Evolutionary conservation across 768 basidiomycete genomes (phyloP).

Genomic region (Hygrophorus pudorinus): DNA sequence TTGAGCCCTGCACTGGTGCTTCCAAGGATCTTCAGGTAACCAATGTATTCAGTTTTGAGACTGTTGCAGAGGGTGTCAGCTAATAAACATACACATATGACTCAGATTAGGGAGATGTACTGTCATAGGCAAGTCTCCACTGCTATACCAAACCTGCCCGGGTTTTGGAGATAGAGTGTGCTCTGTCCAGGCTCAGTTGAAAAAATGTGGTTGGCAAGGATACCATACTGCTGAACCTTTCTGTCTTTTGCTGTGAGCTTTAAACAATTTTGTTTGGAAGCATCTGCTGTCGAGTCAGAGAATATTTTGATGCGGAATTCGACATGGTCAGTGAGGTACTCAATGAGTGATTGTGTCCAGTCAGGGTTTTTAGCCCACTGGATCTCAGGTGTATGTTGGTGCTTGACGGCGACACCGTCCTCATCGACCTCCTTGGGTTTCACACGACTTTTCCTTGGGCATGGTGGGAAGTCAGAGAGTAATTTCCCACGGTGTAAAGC

Average conservation of each 20-base stretch:
- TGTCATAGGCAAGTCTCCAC: constrained; percentile 12
- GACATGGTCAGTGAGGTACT: background rate
- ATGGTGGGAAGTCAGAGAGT: background rate
- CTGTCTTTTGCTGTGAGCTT: constrained; percentile 16
- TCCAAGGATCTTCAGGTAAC: constrained; percentile 8
- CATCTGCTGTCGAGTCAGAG: constrained; percentile 21
- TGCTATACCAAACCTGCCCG: constrained; percentile 8
- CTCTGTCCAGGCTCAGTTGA: constrained; percentile 8
- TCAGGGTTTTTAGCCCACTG: too few relatives aligned
- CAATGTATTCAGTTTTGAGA: constrained; percentile 14
- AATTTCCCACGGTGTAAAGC: background rate
- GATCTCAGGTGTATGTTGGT: too few relatives aligned
- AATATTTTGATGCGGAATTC: constrained; percentile 16
- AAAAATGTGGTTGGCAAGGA: constrained; percentile 16
- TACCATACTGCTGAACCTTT: constrained; percentile 9
- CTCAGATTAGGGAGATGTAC: too few relatives aligned
- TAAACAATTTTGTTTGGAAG: constrained; percentile 9
- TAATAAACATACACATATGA: too few relatives aligned
- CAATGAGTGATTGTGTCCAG: background rate
- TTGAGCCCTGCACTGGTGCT: constrained; percentile 12
- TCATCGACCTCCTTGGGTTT: too few relatives aligned
- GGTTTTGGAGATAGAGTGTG: constrained; percentile 6
- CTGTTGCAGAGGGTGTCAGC: too few relatives aligned
- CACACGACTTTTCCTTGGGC: background rate
- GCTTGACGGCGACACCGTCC: too few relatives aligned